A percentile compares a stretch with the other conserved stretches of the same genome.
Conservation (phyloP, 768 basidiomycete genomes). For the Tulasnella calospora region DNA sequence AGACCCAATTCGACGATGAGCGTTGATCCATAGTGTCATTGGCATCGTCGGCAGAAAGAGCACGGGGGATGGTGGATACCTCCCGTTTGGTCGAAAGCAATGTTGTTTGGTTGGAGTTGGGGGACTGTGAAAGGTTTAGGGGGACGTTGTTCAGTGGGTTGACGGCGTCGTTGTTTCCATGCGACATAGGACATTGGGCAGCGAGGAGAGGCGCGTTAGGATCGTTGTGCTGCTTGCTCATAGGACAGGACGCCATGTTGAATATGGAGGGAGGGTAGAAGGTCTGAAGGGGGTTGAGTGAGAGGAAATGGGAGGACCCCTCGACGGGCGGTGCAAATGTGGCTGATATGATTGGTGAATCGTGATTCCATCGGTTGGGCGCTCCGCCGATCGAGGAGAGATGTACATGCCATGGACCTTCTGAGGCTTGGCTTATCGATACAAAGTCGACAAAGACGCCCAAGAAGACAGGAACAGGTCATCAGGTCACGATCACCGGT, state of each 20-base stretch:
- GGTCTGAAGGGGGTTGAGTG: neutral
- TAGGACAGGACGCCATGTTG: slow-evolving; percentile 10
- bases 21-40: slow-evolving; percentile 32
- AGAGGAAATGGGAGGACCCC: neutral
- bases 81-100: slow-evolving; percentile 68
- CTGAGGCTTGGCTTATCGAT: too few species aligned
- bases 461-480: neutral
- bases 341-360: neutral
- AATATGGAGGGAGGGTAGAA: neutral
- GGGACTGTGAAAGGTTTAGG: slow-evolving; percentile 56
- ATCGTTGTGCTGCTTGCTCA: slow-evolving; percentile 10
- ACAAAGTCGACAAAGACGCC: neutral
- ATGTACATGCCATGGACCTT: too few species aligned
- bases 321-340: neutral
- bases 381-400: too few species aligned
- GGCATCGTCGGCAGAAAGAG: slow-evolving; percentile 23
- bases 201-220: neutral
- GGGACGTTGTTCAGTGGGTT: slow-evolving; percentile 87
- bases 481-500: neutral
- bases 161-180: slow-evolving; percentile 36
- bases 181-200: slow-evolving; percentile 4
- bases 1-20: slow-evolving; percentile 66
- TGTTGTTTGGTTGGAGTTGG: slow-evolving; percentile 51
- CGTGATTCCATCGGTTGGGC: neutral
- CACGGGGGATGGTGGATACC: slow-evolving; percentile 78